These are phyloP conservation scores for Multifurca ochricompacta DNA, from an alignment of 768 basidiomycete species.

Conservation along the genomic window DNA sequence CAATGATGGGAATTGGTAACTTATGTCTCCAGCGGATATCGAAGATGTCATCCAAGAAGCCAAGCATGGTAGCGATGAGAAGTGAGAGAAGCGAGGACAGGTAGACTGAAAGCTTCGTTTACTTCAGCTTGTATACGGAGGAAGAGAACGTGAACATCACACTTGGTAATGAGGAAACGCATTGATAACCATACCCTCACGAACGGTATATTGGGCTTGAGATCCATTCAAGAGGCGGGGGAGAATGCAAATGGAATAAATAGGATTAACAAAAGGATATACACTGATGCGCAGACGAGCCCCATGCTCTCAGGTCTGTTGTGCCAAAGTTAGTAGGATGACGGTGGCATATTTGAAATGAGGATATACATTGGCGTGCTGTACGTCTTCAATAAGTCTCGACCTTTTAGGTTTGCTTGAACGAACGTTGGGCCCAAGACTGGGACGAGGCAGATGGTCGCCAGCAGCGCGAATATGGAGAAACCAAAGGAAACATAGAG, in stretches of 20 bases:
- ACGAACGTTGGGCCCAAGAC: constrained; percentile 74
- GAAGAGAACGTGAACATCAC: constrained; percentile 22
- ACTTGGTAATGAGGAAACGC: constrained; percentile 79
- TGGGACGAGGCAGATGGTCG: constrained; percentile 74
- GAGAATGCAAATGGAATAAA: constrained; percentile 97
- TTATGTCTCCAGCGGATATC: constrained; percentile 99
- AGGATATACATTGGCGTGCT: constrained; percentile 55
- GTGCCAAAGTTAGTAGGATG: neutral
- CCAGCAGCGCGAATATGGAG: constrained; percentile 73
- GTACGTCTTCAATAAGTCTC: constrained; percentile 81
- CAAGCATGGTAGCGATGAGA: constrained; percentile 86
- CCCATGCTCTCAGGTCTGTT: constrained; percentile 89
- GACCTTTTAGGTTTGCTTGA: constrained; percentile 74
- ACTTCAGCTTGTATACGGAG: neutral
- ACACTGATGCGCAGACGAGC: constrained; percentile 82
- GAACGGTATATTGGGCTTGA: constrained; percentile 32
- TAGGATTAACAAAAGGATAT: constrained; percentile 77
- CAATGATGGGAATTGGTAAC: constrained; percentile 92
- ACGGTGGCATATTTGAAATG: neutral
- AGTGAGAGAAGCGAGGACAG: constrained; percentile 89
- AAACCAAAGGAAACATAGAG: constrained; percentile 78
- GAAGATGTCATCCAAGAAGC: constrained; percentile 95
- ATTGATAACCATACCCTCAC: constrained; percentile 55
- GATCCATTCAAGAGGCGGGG: constrained; percentile 48
- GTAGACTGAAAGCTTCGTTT: constrained; percentile 73